phyloP scores from a whole-genome alignment of 1,284 basidiomycete species.

The Malassezia yamatoensis region DNA sequence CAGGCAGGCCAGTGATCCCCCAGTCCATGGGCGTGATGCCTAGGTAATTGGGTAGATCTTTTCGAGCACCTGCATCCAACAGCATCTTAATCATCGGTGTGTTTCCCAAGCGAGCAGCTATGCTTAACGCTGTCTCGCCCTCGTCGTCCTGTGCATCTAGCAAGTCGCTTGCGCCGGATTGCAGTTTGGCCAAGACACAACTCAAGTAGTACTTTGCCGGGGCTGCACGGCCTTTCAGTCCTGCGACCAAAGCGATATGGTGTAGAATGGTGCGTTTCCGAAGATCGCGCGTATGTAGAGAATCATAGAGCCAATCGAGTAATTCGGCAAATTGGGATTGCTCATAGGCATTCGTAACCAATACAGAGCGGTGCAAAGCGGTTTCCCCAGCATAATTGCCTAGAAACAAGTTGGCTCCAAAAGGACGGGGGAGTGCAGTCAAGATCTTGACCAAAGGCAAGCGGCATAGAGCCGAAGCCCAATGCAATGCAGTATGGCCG shows the following conservation, averaged over 20 bases:
- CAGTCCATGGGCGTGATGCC: slow-evolving; percentile 83
- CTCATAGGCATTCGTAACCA: slow-evolving; percentile 79
- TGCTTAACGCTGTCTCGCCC: slow-evolving; percentile 90
- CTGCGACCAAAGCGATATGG: slow-evolving; percentile 81
- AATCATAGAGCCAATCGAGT: slow-evolving; percentile 58
- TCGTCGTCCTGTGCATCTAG: slow-evolving; percentile 90
- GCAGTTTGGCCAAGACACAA: slow-evolving; percentile 65
- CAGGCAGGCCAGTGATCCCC: slow-evolving; percentile 51
- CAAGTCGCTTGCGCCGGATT: slow-evolving; percentile 50
- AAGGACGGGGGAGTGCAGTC: slow-evolving; percentile 55
- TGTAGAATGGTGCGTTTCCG: slow-evolving; percentile 84
- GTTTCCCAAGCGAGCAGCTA: slow-evolving; percentile 87
- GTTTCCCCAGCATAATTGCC: slow-evolving; percentile 85
- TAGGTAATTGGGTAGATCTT: slow-evolving; percentile 80
- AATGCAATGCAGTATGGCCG: slow-evolving; percentile 85
- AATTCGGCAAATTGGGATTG: slow-evolving; percentile 61
- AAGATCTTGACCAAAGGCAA: slow-evolving; percentile 37
- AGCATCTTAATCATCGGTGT: slow-evolving; percentile 74
- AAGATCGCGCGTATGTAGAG: slow-evolving; percentile 80
- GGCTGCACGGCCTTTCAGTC: slow-evolving; percentile 72
- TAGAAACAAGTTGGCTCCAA: slow-evolving; percentile 39
- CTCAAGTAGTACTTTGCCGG: slow-evolving; percentile 86
- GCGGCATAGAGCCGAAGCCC: slow-evolving; percentile 77
- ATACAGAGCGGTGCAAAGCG: slow-evolving; percentile 78
- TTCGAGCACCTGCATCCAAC: slow-evolving; percentile 86